Base-by-base conservation (phyloP, 2,329 filamentous ascomycete species). In the Phaeosphaeriaceae sp. region DNA sequence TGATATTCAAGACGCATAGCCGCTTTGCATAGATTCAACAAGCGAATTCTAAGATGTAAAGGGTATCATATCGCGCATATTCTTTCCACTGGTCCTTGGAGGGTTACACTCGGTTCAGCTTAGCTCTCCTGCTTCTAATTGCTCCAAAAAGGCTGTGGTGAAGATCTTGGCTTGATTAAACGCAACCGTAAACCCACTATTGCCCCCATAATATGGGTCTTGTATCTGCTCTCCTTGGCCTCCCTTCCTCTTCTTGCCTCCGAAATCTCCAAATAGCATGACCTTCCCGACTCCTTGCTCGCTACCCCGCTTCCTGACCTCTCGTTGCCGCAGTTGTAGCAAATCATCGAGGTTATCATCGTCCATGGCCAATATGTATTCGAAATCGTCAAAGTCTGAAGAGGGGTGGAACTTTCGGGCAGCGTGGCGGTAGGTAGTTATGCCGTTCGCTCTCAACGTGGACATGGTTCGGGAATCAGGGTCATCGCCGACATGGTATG, bases 291-390 rank as follows among this genome's bases (percentile, higher is more conserved):
- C 49, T 32, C 69, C 68, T 12, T 70, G 67, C 3, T 71, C 74
- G 2, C 60, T 55, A 60, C 64, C 63, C 16, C 58, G 61, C 57
- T 63, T 68, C 61, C 73, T 74, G n/a, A 72, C 83, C 58, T 83
- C 79, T 50, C 80, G 76, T 48, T 70, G 63, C 56, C 84, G 78
- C 67, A 87, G 74, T 28, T 84, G 79, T 64, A 85, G 72, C 49
- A 96, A 75, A 66, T 95, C 84, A 7, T 81, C 79, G 36, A 96
- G 78, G 71, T 97, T 97, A 37, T 86, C 84, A 40, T 84, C 80
- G 70, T 99, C 94, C 94, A 99, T 99, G 52, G 90, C 92, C 48
- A 99, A 86, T 52, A 99, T 86, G 75, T 96, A 97, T 74, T 97
- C 91, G 67, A 97, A 97, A 13, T 82, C 81, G 47, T 86, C 78